Evolutionary conservation across 768 basidiomycete genomes (phyloP).

Genomic region (Lactarius trivialis): DNA sequence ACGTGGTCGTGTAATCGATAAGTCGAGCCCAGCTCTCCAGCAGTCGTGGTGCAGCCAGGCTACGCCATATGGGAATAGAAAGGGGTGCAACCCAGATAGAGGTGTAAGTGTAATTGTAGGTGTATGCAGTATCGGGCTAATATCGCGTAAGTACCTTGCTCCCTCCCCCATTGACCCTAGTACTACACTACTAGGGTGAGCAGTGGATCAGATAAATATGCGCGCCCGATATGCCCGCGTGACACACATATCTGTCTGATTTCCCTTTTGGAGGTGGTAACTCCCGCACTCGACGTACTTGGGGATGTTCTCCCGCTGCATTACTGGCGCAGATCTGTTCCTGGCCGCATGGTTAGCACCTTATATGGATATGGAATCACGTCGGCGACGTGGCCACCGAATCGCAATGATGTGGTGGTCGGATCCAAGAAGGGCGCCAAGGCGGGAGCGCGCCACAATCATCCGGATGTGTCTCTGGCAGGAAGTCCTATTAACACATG

Average conservation of each 20-base stretch:
- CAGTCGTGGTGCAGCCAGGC: not conserved
- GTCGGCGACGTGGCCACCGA: constrained; percentile 14
- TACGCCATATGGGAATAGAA: not conserved
- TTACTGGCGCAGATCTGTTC: constrained; percentile 21
- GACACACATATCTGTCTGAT: not conserved
- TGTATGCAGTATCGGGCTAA: not conserved
- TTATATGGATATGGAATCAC: constrained; percentile 21
- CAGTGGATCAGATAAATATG: not conserved
- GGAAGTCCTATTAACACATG: not conserved
- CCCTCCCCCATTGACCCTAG: not conserved
- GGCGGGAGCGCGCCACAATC: not conserved
- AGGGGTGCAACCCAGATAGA: not conserved
- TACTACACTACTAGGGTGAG: not conserved
- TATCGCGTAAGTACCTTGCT: not conserved
- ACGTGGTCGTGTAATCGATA: not conserved
- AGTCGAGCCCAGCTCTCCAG: not conserved
- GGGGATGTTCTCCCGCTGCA: constrained; percentile 21
- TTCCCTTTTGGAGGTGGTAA: not conserved
- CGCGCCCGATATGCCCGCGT: not conserved
- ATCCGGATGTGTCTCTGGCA: not conserved
- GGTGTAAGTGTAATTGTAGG: not conserved
- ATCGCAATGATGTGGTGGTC: constrained; percentile 12
- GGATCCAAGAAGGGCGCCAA: constrained; percentile 18
- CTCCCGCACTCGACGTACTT: not conserved
- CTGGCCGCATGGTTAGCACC: constrained; percentile 18